Evolutionary conservation across 306 rosid genomes (phyloP), one percentile per base, ranked within the genome.

Genomic region (Fagus sylvatica): DNA sequence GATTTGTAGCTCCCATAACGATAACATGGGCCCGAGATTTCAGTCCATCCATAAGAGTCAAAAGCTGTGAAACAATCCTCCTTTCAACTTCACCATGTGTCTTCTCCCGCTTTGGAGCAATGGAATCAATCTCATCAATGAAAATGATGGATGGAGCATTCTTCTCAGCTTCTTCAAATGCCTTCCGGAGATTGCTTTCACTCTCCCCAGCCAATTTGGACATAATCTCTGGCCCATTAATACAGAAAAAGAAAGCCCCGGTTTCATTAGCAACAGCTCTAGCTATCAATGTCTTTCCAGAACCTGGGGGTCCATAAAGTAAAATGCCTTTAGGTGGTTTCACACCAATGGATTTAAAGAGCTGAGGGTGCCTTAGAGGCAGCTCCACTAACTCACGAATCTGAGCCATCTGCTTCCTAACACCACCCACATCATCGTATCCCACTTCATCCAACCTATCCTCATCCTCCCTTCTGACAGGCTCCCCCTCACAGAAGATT

Each of bases 201-300:
- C 93, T 89, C 81, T 89, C 93, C 51, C 93, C 91, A 51, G 90
- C 91, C 66, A 89, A 76, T 81, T 89, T 89, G 19, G 93, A 89
- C 93, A 89, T 89, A 54, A 87, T 87, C 82, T 89, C 91, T 3
- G 89, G 93, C 42, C 89, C 93, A 42, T 89, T 87, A 66, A 87
- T 87, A 62, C 93, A 87, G 77, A 83, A 83, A 80, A 89, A 89
- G 80, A 89, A 89, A 34, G 91, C 93, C 36, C 93, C 91, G 53
- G 93, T 87, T 84, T 87, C 93, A 81, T 89, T 87, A 46, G 93
- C 91, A 37, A 89, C 91, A 72, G 91, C 93, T 60, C 93, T 81
- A 5, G 88, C 93, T 36, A 89, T 87, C 49, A 89, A 65, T 30
- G 93, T 89, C 79, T 87, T 89, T 69, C 93, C 91, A 75, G 91